Base-by-base conservation (phyloP, 2,329 filamentous ascomycete species). In the Pseudopithomyces maydicus region DNA sequence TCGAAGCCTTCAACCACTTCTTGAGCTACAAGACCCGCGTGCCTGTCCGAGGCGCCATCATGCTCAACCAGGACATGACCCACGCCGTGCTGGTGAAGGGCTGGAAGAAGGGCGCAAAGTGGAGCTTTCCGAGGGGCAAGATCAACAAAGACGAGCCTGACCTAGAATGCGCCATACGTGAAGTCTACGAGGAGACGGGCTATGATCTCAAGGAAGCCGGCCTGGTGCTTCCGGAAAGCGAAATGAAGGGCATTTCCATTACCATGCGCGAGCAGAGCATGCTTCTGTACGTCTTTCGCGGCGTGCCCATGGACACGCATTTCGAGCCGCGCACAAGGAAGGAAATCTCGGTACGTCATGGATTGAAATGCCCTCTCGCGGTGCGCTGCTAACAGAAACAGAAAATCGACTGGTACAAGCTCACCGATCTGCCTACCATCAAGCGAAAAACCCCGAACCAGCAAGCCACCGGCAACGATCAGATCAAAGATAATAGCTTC, bases 111-210 rank as follows among this genome's bases (percentile, higher is more conserved):
- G 88, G 90, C 33, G 90, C 94, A 12, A 94, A 90, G 72, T 99
- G 95, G 95, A 96, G 92, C 74, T 99, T 99, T 57, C 95, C 95
- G 0, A 82, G 94, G 49, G 96, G 95, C 38, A 99, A 99, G 79
- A 98, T 99, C 78, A 97, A 97, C 81, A 96, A 97, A 78, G 91
- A 96, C 69, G 95, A 99, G 76, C 88, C 91, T 57, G 94, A 99
- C 70, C 78, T 98, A 54, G 92, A 95, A 72, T 99, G 96, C 75
- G 95, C 96, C 22, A 85, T 97, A 50, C 87, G 95, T 50, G 95
- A 99, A 72, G 94, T 97, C 4, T 95, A 93, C 71, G 95, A 99
- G 75, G 95, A 99, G 79, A 99, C 95, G 0, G 95, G 95, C 1
- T 92, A 91, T 67, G 91, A 99, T 73, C 82, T 97, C 51, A 84